Percentiles rank a stretch among this genome's conserved stretches.
Evolutionary conservation across 2,329 filamentous ascomycete genomes (phyloP).

Genomic region (Cladosporium sp.): DNA sequence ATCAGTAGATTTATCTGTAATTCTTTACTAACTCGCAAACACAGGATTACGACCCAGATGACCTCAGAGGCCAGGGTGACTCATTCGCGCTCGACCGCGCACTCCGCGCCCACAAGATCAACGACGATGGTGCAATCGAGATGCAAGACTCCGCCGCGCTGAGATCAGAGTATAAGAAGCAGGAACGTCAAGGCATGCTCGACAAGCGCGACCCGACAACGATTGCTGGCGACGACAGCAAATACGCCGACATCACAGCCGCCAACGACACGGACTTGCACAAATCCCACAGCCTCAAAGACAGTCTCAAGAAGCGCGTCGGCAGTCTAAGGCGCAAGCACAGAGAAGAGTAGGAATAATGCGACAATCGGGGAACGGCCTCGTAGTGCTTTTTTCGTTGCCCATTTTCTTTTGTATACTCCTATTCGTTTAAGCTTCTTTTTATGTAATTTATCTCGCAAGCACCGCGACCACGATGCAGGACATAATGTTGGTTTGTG

Average conservation of each 20-base stretch:
- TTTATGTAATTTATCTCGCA: background rate
- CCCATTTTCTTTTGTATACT: background rate
- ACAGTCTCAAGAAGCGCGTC: slow-evolving; percentile 49
- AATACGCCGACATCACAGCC: slow-evolving; percentile 35
- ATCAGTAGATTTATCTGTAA: slow-evolving; percentile 23
- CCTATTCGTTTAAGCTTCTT: background rate
- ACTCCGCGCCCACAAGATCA: slow-evolving; percentile 59
- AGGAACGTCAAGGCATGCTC: slow-evolving; percentile 31
- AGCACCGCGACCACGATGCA: background rate
- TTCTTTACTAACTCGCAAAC: background rate
- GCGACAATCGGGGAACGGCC: background rate
- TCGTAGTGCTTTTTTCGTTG: background rate
- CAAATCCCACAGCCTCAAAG: slow-evolving; percentile 38
- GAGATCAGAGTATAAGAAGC: slow-evolving; percentile 38
- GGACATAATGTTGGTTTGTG: background rate
- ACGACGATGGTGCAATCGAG: slow-evolving; percentile 43
- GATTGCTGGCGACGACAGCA: slow-evolving; percentile 35
- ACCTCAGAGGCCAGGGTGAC: slow-evolving; percentile 81
- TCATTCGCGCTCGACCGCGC: slow-evolving; percentile 71
- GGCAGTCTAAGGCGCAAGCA: slow-evolving; percentile 46
- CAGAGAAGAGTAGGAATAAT: slow-evolving; percentile 20
- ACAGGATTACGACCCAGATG: slow-evolving; percentile 67
- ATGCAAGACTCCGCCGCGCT: slow-evolving; percentile 43
- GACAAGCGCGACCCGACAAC: slow-evolving; percentile 35
- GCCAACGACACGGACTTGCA: slow-evolving; percentile 31